Conservation (phyloP, 441 rosid genomes). For the Breynia disticha region DNA sequence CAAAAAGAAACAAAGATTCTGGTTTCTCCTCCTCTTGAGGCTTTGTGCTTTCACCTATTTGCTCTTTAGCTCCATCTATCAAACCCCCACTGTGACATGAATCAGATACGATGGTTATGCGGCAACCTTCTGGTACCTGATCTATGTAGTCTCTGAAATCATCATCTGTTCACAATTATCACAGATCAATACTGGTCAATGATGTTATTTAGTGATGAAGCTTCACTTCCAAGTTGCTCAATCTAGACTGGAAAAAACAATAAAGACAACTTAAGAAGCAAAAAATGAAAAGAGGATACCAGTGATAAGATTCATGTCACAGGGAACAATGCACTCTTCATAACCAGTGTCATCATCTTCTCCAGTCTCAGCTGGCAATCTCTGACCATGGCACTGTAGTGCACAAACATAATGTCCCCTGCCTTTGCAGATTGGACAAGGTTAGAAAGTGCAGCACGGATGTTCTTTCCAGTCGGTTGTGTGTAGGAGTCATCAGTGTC, state of each 20-base stretch:
- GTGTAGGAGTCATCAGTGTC: constrained; percentile 55
- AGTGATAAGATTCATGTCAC: constrained; percentile 91
- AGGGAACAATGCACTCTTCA: constrained; percentile 92
- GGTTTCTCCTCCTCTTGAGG: constrained; percentile 18
- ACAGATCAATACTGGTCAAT: not conserved
- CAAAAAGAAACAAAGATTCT: constrained; percentile 36
- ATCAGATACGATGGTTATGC: constrained; percentile 69
- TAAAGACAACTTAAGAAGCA: not conserved
- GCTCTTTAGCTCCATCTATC: constrained; percentile 81
- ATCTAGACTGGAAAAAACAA: not conserved
- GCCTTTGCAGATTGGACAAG: constrained; percentile 51
- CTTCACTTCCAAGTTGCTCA: not conserved
- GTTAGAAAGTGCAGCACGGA: constrained; percentile 43
- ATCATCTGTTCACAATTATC: constrained; percentile 43
- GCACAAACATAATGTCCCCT: constrained; percentile 64
- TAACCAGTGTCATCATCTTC: constrained; percentile 93
- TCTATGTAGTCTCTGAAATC: constrained; percentile 90
- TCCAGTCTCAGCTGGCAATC: constrained; percentile 96
- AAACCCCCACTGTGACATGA: constrained; percentile 95
- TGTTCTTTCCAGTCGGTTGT: constrained; percentile 74
- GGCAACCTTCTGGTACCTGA: constrained; percentile 49
- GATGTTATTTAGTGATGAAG: not conserved
- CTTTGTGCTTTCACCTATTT: constrained; percentile 83
- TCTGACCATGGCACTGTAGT: constrained; percentile 89
- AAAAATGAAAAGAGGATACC: constrained; percentile 23